Evolutionary conservation across 148 eudicot species (phyloP).

Genomic region (Rhododendron williamsianum): DNA sequence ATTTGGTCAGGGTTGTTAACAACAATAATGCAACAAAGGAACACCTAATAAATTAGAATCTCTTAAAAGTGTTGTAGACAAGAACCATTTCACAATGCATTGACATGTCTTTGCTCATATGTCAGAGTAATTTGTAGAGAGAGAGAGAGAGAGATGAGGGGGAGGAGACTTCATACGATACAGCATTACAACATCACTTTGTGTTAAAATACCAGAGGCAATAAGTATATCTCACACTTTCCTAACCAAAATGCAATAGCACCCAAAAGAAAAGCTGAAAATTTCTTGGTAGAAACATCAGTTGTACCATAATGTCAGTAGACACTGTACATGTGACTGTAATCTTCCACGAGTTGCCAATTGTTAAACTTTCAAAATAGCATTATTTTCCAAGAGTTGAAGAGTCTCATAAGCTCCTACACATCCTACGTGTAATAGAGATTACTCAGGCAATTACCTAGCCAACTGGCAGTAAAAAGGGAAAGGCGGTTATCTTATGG

Average conservation of each 20-base stretch:
- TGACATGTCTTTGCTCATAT: background rate
- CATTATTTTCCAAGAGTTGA: background rate
- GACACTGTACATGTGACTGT: background rate
- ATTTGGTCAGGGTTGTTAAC: background rate
- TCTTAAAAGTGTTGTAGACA: background rate
- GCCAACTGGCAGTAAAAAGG: background rate
- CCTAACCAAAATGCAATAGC: background rate
- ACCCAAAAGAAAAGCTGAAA: background rate
- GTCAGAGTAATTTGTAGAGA: no score
- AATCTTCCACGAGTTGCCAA: background rate
- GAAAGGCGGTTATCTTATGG: background rate
- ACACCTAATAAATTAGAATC: background rate
- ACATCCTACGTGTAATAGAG: background rate
- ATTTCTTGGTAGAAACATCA: background rate
- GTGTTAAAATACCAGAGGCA: background rate
- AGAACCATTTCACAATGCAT: background rate
- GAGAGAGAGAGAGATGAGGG: no score
- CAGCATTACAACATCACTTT: background rate
- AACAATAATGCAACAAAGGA: background rate
- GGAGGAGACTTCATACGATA: no score
- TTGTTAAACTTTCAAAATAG: background rate
- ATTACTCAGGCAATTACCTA: background rate
- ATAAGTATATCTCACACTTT: background rate
- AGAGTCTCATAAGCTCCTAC: background rate
- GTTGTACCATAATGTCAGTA: background rate